Percentiles rank a stretch among this genome's conserved stretches.
Evolutionary conservation across 2,329 filamentous ascomycete genomes (phyloP).

Genomic region (Aureobasidium pullulans): DNA sequence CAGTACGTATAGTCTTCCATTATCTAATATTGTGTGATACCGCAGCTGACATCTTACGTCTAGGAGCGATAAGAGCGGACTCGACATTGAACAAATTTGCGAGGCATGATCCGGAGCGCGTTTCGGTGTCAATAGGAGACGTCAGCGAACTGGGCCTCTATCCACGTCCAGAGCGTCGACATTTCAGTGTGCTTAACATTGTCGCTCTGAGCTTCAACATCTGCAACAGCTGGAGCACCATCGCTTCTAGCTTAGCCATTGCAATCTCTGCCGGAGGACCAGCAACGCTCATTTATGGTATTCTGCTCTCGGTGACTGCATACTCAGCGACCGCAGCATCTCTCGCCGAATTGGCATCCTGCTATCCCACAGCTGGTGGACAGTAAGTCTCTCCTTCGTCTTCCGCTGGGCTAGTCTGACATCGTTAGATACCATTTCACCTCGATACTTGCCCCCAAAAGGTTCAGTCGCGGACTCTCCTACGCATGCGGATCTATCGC

Average conservation of each 20-base stretch:
- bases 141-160: not conserved
- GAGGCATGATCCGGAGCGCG: not conserved
- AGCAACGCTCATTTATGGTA: constrained; percentile 18
- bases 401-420: not conserved
- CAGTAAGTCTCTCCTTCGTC: not conserved
- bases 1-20: not conserved
- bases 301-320: constrained; percentile 13
- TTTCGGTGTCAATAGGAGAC: not conserved
- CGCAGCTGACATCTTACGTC: not conserved
- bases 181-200: constrained; percentile 52
- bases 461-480: not conserved
- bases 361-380: constrained; percentile 14
- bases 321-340: constrained; percentile 18
- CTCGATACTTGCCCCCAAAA: constrained; percentile 2
- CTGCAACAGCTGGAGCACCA: constrained; percentile 55
- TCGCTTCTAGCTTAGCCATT: constrained; percentile 51
- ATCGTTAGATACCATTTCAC: not conserved
- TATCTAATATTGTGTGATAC: not conserved
- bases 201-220: constrained; percentile 46
- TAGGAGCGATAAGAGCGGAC: not conserved
- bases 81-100: not conserved
- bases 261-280: constrained; percentile 35
- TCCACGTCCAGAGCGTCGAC: constrained; percentile 44
- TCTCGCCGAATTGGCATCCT: constrained; percentile 16
- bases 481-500: constrained; percentile 3